Evolutionary conservation across 1,284 basidiomycete species (phyloP), one percentile per base, ranked within the genome.

Genomic region (Megacollybia platyphylla): DNA sequence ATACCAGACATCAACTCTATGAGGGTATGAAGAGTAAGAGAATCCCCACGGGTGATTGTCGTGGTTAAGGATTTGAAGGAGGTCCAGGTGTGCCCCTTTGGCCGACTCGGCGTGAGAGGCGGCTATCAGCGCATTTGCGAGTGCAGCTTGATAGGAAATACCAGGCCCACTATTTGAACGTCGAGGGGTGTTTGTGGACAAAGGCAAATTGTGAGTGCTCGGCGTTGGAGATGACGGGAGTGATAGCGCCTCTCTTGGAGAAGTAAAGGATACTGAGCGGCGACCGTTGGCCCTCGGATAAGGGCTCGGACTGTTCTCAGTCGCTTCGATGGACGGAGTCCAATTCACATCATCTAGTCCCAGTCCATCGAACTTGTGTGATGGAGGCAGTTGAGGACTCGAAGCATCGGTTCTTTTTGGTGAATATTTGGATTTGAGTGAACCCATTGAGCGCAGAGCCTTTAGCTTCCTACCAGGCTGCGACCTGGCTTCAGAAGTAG

Each of bases 31-130:
- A 8, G 71, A 57, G 53, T 87, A 87, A 24, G 81, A 83, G 59
- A 87, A 88, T 2, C 86, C 86, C 86, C 87, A 89, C 0, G 87
- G 79, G 50, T 77, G 76, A 44, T 79, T 78, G 49, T 87, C 85
- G 48, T 88, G 85, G 50, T 92, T 89, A 29, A 97, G 70, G 54
- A 97, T 91, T 52, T 88, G 81, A 45, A 97, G 60, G 6, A 98
- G 73, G 61, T 98, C 94, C 37, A 82, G 77, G 48, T 94, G 90
- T 1, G 86, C 87, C 35, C 94, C 94, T 48, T 81, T 83, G 13
- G 90, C 76, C 11, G 88, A 91, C 58, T 97, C 94, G 2, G 92
- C 86, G 57, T 97, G 93, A 4, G 90, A 94, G 0, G 94, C 94
- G 36, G 88, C 87, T 41, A 94, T 79, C 28, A 98, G 70, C 1